These are phyloP conservation scores for Lojkania enalia DNA, from an alignment of 2,329 filamentous ascomycete genomes.

Conservation along the genomic window DNA sequence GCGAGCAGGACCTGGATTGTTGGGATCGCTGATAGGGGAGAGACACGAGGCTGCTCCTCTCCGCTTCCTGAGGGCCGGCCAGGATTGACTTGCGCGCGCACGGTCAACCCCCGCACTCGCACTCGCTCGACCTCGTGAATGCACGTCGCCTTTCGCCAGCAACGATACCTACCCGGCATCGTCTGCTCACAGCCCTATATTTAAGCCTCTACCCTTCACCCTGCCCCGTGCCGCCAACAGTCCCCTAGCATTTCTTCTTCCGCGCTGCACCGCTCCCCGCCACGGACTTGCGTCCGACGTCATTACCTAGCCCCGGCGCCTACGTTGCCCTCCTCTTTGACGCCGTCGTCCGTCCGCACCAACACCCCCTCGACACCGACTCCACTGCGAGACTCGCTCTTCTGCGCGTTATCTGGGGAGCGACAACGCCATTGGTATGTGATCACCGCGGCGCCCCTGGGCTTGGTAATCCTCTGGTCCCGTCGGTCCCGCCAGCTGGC, in stretches of 20 bases:
- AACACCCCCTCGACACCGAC: background rate
- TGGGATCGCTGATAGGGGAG: no score
- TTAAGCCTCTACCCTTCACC: no score
- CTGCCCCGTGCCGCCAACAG: background rate
- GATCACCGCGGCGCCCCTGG: no score
- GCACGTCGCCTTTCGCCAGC: no score
- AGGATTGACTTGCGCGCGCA: no score
- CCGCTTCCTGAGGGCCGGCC: background rate
- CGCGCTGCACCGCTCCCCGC: background rate
- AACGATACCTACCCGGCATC: no score
- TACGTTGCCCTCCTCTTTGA: conserved; percentile 7
- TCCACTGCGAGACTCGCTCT: background rate
- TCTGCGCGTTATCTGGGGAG: background rate
- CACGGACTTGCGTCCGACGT: background rate
- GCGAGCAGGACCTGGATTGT: background rate
- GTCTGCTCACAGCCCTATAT: no score
- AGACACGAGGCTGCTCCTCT: background rate
- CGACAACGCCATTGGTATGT: conserved; percentile 1
- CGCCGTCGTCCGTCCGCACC: background rate
- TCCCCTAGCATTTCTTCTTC: background rate
- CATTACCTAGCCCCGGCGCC: background rate
- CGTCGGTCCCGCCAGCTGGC: no score
- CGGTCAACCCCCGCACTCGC: no score
- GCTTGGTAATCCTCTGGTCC: no score
- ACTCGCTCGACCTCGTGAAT: no score